These are phyloP conservation scores for Penicillium tannophilum DNA, from an alignment of 495 filamentous ascomycete genomes.

Conservation along the genomic window DNA sequence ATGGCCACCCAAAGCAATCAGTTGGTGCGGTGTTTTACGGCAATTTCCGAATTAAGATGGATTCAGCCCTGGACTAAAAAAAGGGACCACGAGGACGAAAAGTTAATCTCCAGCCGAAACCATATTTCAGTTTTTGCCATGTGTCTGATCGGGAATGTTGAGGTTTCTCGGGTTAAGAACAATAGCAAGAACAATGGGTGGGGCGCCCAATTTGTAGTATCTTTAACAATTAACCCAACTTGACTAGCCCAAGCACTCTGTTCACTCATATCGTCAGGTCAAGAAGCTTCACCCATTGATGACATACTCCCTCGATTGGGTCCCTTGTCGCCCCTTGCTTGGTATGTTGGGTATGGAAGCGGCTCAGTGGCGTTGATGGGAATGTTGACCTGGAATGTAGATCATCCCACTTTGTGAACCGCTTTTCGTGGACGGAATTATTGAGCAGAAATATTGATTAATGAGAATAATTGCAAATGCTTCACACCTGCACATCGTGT, in stretches of 20 bases:
- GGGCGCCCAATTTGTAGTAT: not conserved
- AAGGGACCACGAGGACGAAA: slow-evolving; percentile 19
- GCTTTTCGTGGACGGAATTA: too few species aligned
- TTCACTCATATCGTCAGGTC: too few species aligned
- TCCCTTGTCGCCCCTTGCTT: too few species aligned
- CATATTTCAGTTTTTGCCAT: not conserved
- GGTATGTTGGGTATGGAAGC: too few species aligned
- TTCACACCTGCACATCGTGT: too few species aligned
- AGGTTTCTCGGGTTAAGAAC: not conserved
- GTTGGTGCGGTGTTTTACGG: slow-evolving; percentile 2
- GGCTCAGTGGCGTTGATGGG: too few species aligned
- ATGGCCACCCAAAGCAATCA: not conserved
- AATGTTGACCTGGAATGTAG: too few species aligned
- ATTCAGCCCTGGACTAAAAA: slow-evolving; percentile 16
- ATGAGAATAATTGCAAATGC: too few species aligned
- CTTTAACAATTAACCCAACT: not conserved
- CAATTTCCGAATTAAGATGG: slow-evolving; percentile 12
- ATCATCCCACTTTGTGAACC: too few species aligned
- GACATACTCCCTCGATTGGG: too few species aligned
- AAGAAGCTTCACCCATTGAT: too few species aligned
- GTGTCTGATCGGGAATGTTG: not conserved
- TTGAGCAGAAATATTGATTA: too few species aligned
- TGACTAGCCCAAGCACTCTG: not conserved
- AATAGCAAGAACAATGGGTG: not conserved
- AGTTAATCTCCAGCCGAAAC: slow-evolving; percentile 11